phyloP scores from a whole-genome alignment of 2,329 filamentous ascomycete species.

The Calonectria pseudoreteaudii region DNA sequence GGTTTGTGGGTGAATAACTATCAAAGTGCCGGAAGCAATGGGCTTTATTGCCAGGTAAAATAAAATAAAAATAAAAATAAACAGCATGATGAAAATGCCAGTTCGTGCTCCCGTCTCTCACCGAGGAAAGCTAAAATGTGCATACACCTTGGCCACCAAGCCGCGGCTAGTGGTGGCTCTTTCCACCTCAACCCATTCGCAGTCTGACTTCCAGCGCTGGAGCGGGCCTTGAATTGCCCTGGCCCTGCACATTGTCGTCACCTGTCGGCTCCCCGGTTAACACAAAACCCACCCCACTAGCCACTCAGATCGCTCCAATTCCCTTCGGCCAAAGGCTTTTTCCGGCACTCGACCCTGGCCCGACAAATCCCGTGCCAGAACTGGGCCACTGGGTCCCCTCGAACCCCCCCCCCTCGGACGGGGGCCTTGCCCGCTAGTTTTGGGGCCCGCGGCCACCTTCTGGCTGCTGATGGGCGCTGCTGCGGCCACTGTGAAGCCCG shows the following conservation, averaged over 20 bases:
- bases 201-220: slow-evolving; percentile 15
- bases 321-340: slow-evolving; percentile 39
- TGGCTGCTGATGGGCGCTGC: slow-evolving; percentile 2
- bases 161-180: slow-evolving; percentile 25
- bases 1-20: not conserved
- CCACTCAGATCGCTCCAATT: slow-evolving; percentile 15
- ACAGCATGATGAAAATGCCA: not conserved
- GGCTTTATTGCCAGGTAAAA: not conserved
- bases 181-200: not conserved
- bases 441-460: slow-evolving; percentile 1
- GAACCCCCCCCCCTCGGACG: not conserved
- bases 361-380: slow-evolving; percentile 44
- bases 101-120: slow-evolving; percentile 11
- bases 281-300: not conserved
- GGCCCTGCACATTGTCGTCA: slow-evolving; percentile 34
- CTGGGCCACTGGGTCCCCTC: slow-evolving; percentile 12
- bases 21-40: not conserved
- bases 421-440: slow-evolving; percentile 8
- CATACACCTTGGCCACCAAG: slow-evolving; percentile 15
- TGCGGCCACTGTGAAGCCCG: slow-evolving; percentile 11
- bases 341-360: slow-evolving; percentile 28
- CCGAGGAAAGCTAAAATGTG: slow-evolving; percentile 15
- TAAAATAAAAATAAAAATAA: too few species aligned
- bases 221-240: slow-evolving; percentile 7
- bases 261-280: slow-evolving; percentile 21